phyloP scores from a whole-genome alignment of 73 alveolate genomes.

The Blepharisma japonicum region DNA sequence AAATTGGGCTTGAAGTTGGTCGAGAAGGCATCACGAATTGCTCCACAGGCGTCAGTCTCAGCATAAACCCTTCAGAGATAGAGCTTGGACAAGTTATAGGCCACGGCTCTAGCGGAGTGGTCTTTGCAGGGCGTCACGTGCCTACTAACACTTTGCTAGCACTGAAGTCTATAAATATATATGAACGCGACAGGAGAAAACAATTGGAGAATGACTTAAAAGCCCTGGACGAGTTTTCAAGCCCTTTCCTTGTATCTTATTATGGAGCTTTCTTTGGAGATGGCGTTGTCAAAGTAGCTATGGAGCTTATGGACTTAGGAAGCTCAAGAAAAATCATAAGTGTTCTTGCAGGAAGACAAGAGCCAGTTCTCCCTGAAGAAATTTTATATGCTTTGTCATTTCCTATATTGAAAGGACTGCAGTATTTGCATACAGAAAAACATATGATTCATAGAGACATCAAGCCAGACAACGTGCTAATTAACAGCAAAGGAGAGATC shows the following conservation, averaged over 20 bases:
- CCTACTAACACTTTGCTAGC: slow-evolving; percentile 54
- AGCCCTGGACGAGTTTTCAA: slow-evolving; percentile 65
- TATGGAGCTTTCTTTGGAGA: slow-evolving; percentile 90
- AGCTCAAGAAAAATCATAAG: slow-evolving; percentile 61
- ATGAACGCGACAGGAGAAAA: slow-evolving; percentile 75
- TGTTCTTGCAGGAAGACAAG: slow-evolving; percentile 16
- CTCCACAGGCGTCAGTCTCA: slow-evolving; percentile 16
- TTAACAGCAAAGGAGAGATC: slow-evolving; percentile 63
- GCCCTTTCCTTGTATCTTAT: slow-evolving; percentile 78
- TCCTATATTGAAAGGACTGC: slow-evolving; percentile 58
- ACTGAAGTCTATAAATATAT: slow-evolving; percentile 67
- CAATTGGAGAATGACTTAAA: slow-evolving; percentile 86
- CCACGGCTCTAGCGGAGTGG: slow-evolving; percentile 69
- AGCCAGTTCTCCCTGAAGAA: slow-evolving; percentile 23
- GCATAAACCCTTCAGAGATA: slow-evolving; percentile 9
- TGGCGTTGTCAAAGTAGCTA: slow-evolving; percentile 85
- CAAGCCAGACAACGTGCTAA: slow-evolving; percentile 63
- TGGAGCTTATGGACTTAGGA: slow-evolving; percentile 92
- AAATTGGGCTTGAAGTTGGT: slow-evolving; percentile 6
- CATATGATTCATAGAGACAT: slow-evolving; percentile 67
- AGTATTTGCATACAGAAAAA: slow-evolving; percentile 60
- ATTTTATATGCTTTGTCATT: slow-evolving; percentile 1
- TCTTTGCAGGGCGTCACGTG: slow-evolving; percentile 54
- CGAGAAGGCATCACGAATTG: slow-evolving; percentile 31
- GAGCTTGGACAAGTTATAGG: slow-evolving; percentile 48